A percentile compares a stretch with the other conserved stretches of the same genome.
phyloP scores from a whole-genome alignment of 1,284 basidiomycete genomes.

The Ustilago nuda region DNA sequence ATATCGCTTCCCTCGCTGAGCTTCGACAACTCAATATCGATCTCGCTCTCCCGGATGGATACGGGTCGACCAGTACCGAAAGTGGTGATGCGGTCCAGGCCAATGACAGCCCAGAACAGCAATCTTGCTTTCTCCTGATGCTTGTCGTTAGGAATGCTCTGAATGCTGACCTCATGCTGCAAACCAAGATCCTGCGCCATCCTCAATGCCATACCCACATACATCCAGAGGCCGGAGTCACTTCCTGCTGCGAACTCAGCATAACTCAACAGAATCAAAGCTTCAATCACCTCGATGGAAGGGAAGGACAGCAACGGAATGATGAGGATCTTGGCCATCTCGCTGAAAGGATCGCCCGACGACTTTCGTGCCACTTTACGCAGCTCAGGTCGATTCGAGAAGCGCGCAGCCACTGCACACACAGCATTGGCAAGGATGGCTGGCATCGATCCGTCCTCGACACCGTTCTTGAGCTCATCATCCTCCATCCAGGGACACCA shows the following conservation, averaged over 20 bases:
- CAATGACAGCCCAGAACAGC: constrained; percentile 59
- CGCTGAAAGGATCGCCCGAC: constrained; percentile 59
- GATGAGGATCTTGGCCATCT: constrained; percentile 63
- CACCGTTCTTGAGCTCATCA: constrained; percentile 49
- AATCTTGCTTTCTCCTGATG: constrained; percentile 55
- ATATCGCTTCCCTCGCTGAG: constrained; percentile 40
- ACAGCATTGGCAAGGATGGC: constrained; percentile 60
- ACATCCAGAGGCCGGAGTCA: constrained; percentile 63
- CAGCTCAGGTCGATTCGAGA: constrained; percentile 53
- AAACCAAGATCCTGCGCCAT: constrained; percentile 60
- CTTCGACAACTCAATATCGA: constrained; percentile 53
- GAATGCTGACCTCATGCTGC: constrained; percentile 58
- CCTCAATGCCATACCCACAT: constrained; percentile 58
- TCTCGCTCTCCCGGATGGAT: constrained; percentile 54
- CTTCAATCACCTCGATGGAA: constrained; percentile 59
- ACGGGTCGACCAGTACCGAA: constrained; percentile 61
- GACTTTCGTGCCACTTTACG: constrained; percentile 48
- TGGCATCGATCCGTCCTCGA: constrained; percentile 52
- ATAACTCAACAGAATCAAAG: constrained; percentile 57
- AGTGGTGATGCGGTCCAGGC: constrained; percentile 59
- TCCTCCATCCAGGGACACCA: constrained; percentile 60
- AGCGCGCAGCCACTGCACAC: constrained; percentile 57
- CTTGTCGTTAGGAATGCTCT: constrained; percentile 52
- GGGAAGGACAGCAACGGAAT: constrained; percentile 62
- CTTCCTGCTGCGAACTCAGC: constrained; percentile 60